A percentile compares a stretch with the other conserved stretches of the same genome.
phyloP scores from a whole-genome alignment of 495 filamentous ascomycete genomes.

The Hypoxylon lienhwacheense region DNA sequence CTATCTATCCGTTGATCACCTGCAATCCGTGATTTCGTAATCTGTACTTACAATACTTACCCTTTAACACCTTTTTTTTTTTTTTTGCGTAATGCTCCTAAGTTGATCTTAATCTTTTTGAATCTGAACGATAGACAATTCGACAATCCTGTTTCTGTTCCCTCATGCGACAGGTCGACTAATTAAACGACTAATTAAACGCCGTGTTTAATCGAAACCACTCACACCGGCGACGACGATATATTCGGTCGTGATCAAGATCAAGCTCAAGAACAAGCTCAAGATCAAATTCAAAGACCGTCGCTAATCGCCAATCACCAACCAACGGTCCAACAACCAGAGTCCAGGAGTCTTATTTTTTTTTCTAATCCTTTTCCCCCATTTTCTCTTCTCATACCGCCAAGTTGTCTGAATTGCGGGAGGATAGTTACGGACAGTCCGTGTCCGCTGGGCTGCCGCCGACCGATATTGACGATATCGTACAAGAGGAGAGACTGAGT shows the following conservation, averaged over 20 bases:
- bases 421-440: conserved; percentile 67
- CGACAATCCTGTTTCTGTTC: conserved; percentile 5
- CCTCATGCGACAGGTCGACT: conserved; percentile 30
- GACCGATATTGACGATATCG: conserved; percentile 34
- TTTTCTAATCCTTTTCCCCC: too few relatives aligned
- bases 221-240: too few relatives aligned
- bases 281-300: neutral
- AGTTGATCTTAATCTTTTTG: conserved; percentile 2
- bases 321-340: conserved; percentile 13
- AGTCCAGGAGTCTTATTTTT: too few relatives aligned
- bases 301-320: neutral
- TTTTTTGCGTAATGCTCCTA: too few relatives aligned
- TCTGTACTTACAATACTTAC: neutral
- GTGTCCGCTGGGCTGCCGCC: conserved; percentile 58
- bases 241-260: conserved; percentile 12
- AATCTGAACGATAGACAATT: conserved; percentile 2
- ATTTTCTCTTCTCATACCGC: conserved; percentile 36
- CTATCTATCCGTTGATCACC: too few relatives aligned
- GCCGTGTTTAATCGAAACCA: conserved; percentile 17
- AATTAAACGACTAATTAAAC: neutral
- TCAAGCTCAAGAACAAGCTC: neutral
- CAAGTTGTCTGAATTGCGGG: conserved; percentile 72
- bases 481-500: conserved; percentile 28
- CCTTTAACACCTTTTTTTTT: too few relatives aligned
- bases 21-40: too few relatives aligned